Evolutionary conservation across 2,329 filamentous ascomycete genomes (phyloP), one percentile per base, ranked within the genome.

Genomic region (Emergomyces orientalis): DNA sequence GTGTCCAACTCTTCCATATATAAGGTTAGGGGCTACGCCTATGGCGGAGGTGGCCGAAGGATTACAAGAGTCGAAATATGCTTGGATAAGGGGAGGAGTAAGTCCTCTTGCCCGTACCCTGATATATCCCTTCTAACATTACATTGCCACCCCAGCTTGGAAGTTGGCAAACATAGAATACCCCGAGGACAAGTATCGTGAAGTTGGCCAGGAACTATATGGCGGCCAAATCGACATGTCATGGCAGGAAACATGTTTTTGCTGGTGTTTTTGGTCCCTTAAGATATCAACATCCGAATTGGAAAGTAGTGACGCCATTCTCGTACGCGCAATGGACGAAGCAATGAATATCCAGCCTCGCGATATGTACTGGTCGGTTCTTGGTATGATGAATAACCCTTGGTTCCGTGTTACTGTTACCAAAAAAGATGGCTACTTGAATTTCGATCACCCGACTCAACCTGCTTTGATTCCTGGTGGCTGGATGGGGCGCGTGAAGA

Each of bases 311-410:
- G 83, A 86, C 52, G 90, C 91, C 69, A 85, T 97, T 45, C 82
- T 95, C 70, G 86, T 96, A 5, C 83, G 92, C 54, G 88, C 88
- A 4, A 96, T 96, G 91, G 92, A 97, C 68, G 92, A 96, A 67
- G 84, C 87, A 62, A 88, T 96, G 84, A 90, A 89, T 74, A 79
- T 90, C 0, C 91, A 96, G 72, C 92, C 92, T 4, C 83, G 90
- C 65, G 92, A 97, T 70, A 94, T 96, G 90, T 96, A 96, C 77
- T 97, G 92, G 92, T 91, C 86, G 64, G 91, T 96, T 1, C 78
- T 96, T 47, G 91, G 92, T 0, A 97, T 97, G 92, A 96, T 97
- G 92, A 96, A 96, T 76, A 96, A 96, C 69, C 89, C 90, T 0
- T 97, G 92, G 92, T 97, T 88, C 74, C 83, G 92, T 5, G 83